Conservation (phyloP, 345 rosid genomes). For the Citrus reticulata region DNA sequence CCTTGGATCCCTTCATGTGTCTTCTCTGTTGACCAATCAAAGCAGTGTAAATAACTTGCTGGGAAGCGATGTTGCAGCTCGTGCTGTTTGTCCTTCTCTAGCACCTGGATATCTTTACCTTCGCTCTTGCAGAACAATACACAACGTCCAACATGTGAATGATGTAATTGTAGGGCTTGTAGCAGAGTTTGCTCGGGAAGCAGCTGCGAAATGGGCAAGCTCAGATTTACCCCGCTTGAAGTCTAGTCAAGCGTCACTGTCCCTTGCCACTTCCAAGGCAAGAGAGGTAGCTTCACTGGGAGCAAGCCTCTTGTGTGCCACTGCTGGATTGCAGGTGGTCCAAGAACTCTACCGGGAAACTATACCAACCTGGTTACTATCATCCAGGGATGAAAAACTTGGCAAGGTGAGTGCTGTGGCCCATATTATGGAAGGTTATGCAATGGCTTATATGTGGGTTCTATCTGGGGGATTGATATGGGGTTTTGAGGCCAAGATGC, state of each 20-base stretch:
- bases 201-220: constrained; percentile 27
- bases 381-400: constrained; percentile 25
- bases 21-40: constrained; percentile 29
- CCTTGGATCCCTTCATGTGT: constrained; percentile 31
- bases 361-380: constrained; percentile 57
- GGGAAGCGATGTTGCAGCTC: constrained; percentile 34
- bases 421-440: constrained; percentile 45
- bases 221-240: constrained; percentile 29
- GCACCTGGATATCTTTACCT: constrained; percentile 64
- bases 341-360: constrained; percentile 45
- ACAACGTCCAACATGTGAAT: constrained; percentile 31
- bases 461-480: constrained; percentile 38
- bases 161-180: constrained; percentile 45
- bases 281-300: constrained; percentile 55
- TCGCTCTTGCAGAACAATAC: constrained; percentile 48
- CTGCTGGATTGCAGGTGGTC: constrained; percentile 49
- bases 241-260: constrained; percentile 45
- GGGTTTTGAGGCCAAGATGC: constrained; percentile 30
- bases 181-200: constrained; percentile 42
- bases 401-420: constrained; percentile 31
- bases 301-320: constrained; percentile 46
- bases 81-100: constrained; percentile 20
- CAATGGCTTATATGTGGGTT: constrained; percentile 49
- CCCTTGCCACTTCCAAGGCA: constrained; percentile 35
- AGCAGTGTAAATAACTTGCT: constrained; percentile 43